Conservation (phyloP, 176 grass and related monocot genomes). For the Poa pratensis region DNA sequence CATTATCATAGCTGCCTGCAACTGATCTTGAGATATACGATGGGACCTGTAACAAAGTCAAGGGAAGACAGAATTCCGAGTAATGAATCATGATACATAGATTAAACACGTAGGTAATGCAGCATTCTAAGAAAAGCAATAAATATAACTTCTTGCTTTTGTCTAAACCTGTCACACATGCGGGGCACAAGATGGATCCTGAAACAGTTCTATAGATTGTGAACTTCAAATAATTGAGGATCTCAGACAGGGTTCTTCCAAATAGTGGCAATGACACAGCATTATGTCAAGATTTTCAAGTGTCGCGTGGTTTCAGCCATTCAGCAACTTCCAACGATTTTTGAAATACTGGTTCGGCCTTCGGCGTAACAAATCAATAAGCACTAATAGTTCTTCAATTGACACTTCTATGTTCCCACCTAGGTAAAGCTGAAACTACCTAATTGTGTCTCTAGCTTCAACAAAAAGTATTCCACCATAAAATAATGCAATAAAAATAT, state of each 20-base stretch:
- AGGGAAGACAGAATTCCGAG: slow-evolving; percentile 31
- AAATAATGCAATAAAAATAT: slow-evolving; percentile 5
- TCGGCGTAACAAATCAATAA: slow-evolving; percentile 15
- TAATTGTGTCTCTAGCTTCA: slow-evolving; percentile 1
- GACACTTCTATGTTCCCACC: slow-evolving; percentile 19
- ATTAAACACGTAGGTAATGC: background rate
- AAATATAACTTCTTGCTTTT: slow-evolving; percentile 28
- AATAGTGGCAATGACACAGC: slow-evolving; percentile 14
- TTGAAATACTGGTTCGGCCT: background rate
- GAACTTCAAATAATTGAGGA: slow-evolving; percentile 14
- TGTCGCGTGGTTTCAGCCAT: background rate
- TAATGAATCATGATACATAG: background rate
- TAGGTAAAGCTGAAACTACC: slow-evolving; percentile 3
- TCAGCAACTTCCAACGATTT: background rate
- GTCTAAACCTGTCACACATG: slow-evolving; percentile 13
- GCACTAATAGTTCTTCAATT: background rate
- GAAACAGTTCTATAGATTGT: slow-evolving; percentile 11
- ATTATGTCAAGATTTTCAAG: background rate
- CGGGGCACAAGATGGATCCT: slow-evolving; percentile 2
- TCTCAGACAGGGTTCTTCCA: background rate
- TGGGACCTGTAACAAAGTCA: slow-evolving; percentile 66
- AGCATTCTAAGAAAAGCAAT: slow-evolving; percentile 25
- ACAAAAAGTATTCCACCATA: background rate
- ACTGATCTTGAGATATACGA: slow-evolving; percentile 99
- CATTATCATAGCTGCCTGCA: slow-evolving; percentile 99